Percentiles rank a stretch among this genome's conserved stretches.
These are phyloP conservation scores for Atkinsonella hypoxylon DNA, from an alignment of 2,329 filamentous ascomycete genomes.

Conservation along the genomic window DNA sequence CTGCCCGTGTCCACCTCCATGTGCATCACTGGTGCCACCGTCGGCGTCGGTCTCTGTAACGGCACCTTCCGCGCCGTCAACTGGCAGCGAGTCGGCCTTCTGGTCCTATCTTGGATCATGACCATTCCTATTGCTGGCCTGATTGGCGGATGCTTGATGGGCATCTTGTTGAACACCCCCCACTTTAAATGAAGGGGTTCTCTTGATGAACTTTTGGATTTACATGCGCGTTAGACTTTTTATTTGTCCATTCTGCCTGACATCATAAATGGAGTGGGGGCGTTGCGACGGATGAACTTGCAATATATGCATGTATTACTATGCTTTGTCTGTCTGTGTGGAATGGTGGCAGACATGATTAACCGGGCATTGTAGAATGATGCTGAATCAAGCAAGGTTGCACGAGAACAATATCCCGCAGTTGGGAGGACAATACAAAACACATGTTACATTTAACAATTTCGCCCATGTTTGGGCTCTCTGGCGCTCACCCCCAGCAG, in stretches of 20 bases:
- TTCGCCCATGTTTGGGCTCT: too few species aligned
- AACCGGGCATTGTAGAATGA: too few species aligned
- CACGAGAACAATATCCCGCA: too few species aligned
- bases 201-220: not conserved
- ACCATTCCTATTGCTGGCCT: conserved; percentile 31
- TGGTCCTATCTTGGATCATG: conserved; percentile 50
- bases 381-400: too few species aligned
- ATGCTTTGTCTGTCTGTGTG: too few species aligned
- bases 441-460: too few species aligned
- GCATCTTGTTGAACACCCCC: conserved; percentile 27
- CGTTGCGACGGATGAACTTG: too few species aligned
- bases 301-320: too few species aligned
- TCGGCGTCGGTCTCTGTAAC: conserved; percentile 69
- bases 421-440: too few species aligned
- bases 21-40: conserved; percentile 71
- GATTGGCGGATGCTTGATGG: conserved; percentile 29
- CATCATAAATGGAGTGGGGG: not conserved
- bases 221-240: too few species aligned
- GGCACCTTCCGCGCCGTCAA: conserved; percentile 61
- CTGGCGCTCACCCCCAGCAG: too few species aligned
- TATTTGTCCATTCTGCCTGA: not conserved
- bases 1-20: conserved; percentile 67
- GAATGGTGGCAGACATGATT: too few species aligned
- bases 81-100: conserved; percentile 58
- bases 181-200: conserved; percentile 14